Percentiles rank a stretch among this genome's conserved stretches.
These are phyloP conservation scores for Balansia obtecta DNA, from an alignment of 2,329 filamentous ascomycete genomes.

Conservation along the genomic window DNA sequence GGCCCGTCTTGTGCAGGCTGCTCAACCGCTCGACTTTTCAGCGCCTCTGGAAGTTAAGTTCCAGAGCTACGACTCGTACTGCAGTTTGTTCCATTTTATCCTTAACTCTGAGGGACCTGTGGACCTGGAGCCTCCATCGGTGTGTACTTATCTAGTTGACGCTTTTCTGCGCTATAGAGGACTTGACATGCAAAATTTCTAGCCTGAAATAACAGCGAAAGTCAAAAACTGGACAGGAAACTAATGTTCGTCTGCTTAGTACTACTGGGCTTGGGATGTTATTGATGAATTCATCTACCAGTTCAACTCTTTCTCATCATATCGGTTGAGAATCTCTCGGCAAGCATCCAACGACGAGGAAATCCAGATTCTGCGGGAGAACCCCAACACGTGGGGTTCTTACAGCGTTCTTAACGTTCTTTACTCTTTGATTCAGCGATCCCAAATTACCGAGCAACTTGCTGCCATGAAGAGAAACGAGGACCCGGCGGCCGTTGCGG, in stretches of 20 bases:
- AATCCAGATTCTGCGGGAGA: conserved; percentile 79
- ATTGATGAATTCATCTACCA: conserved; percentile 99
- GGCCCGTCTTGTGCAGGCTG: conserved; percentile 78
- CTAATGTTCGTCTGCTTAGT: conserved; percentile 37
- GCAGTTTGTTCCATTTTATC: conserved; percentile 98
- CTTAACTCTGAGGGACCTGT: conserved; percentile 98
- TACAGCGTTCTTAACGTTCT: conserved; percentile 99
- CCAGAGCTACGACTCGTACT: conserved; percentile 98
- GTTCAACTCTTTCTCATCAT: conserved; percentile 98
- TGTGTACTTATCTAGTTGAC: conserved; percentile 33
- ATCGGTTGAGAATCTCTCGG: conserved; percentile 82
- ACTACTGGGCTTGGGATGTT: conserved; percentile 99
- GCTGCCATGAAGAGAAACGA: conserved; percentile 89
- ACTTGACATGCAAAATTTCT: background rate
- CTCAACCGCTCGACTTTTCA: conserved; percentile 90
- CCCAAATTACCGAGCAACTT: conserved; percentile 95
- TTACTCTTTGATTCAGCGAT: conserved; percentile 96
- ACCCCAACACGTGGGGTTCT: conserved; percentile 98
- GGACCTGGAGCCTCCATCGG: conserved; percentile 89
- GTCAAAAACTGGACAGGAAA: background rate
- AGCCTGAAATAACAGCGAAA: no score
- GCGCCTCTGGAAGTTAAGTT: conserved; percentile 95
- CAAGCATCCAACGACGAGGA: conserved; percentile 82
- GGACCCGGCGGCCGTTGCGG: conserved; percentile 75
- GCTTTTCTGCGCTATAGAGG: background rate